Evolutionary conservation across 2,329 filamentous ascomycete genomes (phyloP).

Genomic region (Aspergillus fructus): DNA sequence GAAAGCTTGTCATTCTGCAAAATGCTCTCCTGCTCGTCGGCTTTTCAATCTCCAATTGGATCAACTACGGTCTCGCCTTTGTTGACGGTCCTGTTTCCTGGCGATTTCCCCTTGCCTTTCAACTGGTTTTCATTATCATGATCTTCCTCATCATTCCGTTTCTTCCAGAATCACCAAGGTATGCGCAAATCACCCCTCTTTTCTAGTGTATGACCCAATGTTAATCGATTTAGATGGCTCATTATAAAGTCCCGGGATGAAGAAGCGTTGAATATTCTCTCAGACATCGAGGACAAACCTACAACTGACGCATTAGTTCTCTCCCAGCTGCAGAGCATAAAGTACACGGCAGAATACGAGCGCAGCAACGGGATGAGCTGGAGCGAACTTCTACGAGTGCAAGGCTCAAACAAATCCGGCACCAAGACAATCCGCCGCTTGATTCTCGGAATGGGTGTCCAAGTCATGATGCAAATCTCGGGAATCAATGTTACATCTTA

Average conservation of each 20-base stretch:
- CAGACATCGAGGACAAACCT: conserved; percentile 27
- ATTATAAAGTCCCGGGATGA: conserved; percentile 18
- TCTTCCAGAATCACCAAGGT: conserved; percentile 15
- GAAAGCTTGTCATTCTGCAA: conserved; percentile 50
- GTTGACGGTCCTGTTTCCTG: conserved; percentile 4
- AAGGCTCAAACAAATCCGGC: conserved; percentile 18
- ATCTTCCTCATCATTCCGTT: conserved; percentile 3
- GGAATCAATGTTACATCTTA: conserved; percentile 41
- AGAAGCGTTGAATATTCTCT: conserved; percentile 47
- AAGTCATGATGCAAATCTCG: conserved; percentile 26
- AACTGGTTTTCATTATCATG: conserved; percentile 11
- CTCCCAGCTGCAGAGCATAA: conserved; percentile 46
- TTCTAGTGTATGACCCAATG: background rate
- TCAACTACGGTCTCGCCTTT: conserved; percentile 11
- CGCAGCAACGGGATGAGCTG: conserved; percentile 51
- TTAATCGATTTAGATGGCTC: conserved; percentile 16
- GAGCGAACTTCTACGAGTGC: conserved; percentile 49
- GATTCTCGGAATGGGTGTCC: conserved; percentile 46
- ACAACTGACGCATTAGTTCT: conserved; percentile 44
- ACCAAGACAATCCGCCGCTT: conserved; percentile 38
- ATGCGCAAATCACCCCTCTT: background rate
- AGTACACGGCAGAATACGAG: conserved; percentile 51
- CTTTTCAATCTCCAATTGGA: conserved; percentile 9
- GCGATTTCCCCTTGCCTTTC: conserved; percentile 15
- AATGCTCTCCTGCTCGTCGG: conserved; percentile 16